Conservation (phyloP, 2,329 filamentous ascomycete genomes). For the Daldinia sp. region DNA sequence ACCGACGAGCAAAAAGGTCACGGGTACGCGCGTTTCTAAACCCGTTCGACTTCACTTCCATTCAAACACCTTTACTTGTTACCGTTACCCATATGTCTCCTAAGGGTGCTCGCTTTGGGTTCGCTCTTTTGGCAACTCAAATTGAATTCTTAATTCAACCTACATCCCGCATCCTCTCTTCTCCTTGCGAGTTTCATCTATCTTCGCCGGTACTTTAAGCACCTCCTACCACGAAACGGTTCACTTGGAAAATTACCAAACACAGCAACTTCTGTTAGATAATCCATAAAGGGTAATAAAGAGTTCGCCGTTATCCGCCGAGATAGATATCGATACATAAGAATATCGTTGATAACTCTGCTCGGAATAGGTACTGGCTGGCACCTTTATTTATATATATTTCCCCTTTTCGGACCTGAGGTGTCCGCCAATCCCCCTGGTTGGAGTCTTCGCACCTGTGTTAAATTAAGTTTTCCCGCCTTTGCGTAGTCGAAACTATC, state of each 20-base stretch:
- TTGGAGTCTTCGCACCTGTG: neutral
- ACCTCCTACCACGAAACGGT: neutral
- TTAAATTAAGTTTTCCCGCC: neutral
- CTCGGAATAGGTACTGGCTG: neutral
- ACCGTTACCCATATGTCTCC: slow-evolving; percentile 4
- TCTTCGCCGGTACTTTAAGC: neutral
- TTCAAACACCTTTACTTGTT: slow-evolving; percentile 11
- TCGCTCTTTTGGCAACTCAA: slow-evolving; percentile 1
- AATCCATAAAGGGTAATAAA: no score
- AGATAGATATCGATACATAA: neutral
- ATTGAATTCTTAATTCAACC: slow-evolving; percentile 21
- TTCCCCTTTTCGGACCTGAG: neutral
- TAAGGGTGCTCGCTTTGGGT: slow-evolving; percentile 3
- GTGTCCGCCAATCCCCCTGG: neutral
- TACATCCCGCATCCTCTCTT: slow-evolving; percentile 4
- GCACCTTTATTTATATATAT: neutral
- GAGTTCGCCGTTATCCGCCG: neutral
- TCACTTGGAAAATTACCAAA: neutral
- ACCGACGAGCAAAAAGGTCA: slow-evolving; percentile 22
- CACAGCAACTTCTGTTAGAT: neutral
- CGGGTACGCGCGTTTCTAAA: slow-evolving; percentile 28
- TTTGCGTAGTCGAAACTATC: neutral
- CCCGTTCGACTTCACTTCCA: slow-evolving; percentile 20
- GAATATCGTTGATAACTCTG: neutral
- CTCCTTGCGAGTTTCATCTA: neutral